Evolutionary conservation across 1,139 yeast genomes (phyloP), one percentile per base, ranked within the genome.

Genomic region (Kurtzmaniella natalensis): DNA sequence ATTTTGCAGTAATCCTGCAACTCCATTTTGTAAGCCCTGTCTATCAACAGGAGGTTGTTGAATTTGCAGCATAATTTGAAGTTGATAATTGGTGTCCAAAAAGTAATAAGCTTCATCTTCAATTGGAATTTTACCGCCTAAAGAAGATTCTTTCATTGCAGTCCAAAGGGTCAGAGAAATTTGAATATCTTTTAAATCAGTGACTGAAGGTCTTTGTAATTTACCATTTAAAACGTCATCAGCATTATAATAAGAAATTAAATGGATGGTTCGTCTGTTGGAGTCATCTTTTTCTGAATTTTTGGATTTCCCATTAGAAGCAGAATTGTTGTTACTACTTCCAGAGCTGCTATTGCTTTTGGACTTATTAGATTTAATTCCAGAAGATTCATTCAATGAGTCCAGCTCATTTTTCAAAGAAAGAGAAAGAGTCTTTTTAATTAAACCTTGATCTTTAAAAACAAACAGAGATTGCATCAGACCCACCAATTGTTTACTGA

Each of bases 341-440:
- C 6, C 24, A 5, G 13, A 24, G 24, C 10, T 10, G 23, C 23
- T 10, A 10, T 21, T 21, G 23, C 23, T 10, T 21, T 21, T 21
- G 23, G 23, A 10, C n/a, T n/a, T n/a, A n/a, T n/a, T n/a, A n/a
- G n/a, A n/a, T n/a, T n/a, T n/a, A n/a, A n/a, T n/a, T n/a, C 11
- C 5, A 6, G 23, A 21, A 5, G 23, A 21, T 10, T 21, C 23
- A 8, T 17, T 13, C 21, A 26, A 26, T 17, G 29, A 26, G 35
- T 8, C 46, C 53, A 31, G 51, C 46, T 25, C 62, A 60, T 34
- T 55, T 46, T 15, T 31, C 9, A 37, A 61, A 49, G 4, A 75
- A 13, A 87, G 64, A 4, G 89, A 78, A 43, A 88, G 66, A 0
- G 96, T 85, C 55, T 87, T 87, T 55, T 88, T 88, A 39, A 87